These are phyloP conservation scores for Plasmodium knowlesi DNA, from an alignment of 169 alveolate species.

Conservation along the genomic window DNA sequence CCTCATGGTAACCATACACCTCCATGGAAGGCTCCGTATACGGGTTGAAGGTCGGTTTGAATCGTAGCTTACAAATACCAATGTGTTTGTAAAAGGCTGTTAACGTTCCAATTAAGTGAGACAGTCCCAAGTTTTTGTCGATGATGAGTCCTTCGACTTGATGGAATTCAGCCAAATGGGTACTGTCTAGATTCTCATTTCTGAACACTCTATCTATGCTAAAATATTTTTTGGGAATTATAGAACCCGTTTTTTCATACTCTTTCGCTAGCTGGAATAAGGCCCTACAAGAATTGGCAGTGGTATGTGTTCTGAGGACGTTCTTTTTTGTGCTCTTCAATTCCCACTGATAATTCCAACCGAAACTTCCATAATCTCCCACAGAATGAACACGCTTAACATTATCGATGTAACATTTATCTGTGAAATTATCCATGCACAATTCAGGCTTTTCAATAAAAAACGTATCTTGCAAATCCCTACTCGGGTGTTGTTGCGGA, in stretches of 20 bases:
- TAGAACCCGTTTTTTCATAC: slow-evolving; percentile 80
- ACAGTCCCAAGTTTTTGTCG: slow-evolving; percentile 93
- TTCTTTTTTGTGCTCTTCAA: slow-evolving; percentile 85
- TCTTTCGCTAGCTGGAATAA: slow-evolving; percentile 94
- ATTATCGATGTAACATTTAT: slow-evolving; percentile 89
- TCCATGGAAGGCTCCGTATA: slow-evolving; percentile 99
- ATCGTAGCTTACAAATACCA: slow-evolving; percentile 92
- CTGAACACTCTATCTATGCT: slow-evolving; percentile 99
- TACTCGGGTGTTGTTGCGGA: slow-evolving; percentile 99
- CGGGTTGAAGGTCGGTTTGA: slow-evolving; percentile 99
- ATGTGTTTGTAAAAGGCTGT: slow-evolving; percentile 93
- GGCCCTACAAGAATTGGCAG: slow-evolving; percentile 98
- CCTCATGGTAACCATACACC: slow-evolving; percentile 98
- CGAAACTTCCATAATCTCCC: slow-evolving; percentile 96
- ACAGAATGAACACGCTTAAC: slow-evolving; percentile 95
- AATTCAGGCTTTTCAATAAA: slow-evolving; percentile 88
- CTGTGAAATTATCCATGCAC: not conserved
- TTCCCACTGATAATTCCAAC: slow-evolving; percentile 98
- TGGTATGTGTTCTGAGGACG: slow-evolving; percentile 98
- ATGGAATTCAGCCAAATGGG: slow-evolving; percentile 99
- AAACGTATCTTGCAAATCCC: slow-evolving; percentile 99
- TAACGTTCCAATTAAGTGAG: slow-evolving; percentile 93
- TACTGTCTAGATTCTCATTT: slow-evolving; percentile 99
- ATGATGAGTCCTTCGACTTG: slow-evolving; percentile 96
- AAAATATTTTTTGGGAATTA: slow-evolving; percentile 95